These are phyloP conservation scores for Aureobasidium sp. DNA, from an alignment of 2,329 filamentous ascomycete species.

Conservation along the genomic window DNA sequence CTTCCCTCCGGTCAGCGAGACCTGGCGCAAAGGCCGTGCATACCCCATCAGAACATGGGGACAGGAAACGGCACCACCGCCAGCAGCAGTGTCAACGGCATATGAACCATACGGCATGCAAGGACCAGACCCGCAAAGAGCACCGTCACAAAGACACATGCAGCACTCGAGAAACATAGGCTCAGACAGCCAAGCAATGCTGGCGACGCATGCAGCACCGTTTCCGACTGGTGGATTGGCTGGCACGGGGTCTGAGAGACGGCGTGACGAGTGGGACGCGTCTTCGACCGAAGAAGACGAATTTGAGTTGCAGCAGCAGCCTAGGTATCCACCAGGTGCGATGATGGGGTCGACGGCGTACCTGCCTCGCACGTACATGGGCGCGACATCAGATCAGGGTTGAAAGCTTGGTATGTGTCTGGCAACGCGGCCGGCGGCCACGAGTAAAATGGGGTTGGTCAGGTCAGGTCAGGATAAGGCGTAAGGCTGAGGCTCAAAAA, in stretches of 20 bases:
- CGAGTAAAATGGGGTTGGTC: not conserved
- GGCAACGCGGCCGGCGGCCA: not conserved
- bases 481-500: not conserved
- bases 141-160: not conserved
- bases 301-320: constrained; percentile 8
- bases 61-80: constrained; percentile 29
- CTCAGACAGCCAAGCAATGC: constrained; percentile 9
- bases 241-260: not conserved
- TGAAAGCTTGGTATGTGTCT: not conserved
- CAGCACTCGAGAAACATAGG: not conserved
- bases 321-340: constrained; percentile 4
- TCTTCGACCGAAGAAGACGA: constrained; percentile 10
- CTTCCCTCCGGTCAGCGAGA: constrained; percentile 48
- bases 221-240: not conserved
- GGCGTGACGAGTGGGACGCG: constrained; percentile 11
- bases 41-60: constrained; percentile 52
- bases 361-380: constrained; percentile 8
- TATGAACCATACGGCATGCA: constrained; percentile 3
- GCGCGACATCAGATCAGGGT: not conserved
- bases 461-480: not conserved
- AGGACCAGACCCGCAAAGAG: not conserved
- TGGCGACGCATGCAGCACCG: constrained; percentile 11
- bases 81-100: constrained; percentile 5
- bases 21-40: constrained; percentile 51
- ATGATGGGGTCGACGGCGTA: constrained; percentile 11